Evolutionary conservation across 139 green algal genomes (phyloP).

Genomic region (Coelastrella sp.): DNA sequence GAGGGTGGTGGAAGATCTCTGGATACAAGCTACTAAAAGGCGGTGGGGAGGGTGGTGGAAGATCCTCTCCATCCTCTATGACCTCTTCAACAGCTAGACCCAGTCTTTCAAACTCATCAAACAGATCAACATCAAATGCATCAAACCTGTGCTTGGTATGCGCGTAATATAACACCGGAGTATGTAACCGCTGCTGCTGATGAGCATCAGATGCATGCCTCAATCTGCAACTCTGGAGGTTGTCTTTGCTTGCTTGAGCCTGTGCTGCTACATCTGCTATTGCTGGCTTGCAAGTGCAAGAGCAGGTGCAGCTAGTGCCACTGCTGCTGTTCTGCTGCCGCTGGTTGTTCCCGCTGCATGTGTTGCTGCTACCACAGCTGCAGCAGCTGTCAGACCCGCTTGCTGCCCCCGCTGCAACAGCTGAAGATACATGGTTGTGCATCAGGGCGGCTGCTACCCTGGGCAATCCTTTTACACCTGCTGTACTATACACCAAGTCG

Average conservation of each 20-base stretch:
- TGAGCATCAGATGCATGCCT: no score
- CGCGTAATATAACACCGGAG: conserved; percentile 38
- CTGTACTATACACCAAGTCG: conserved; percentile 34
- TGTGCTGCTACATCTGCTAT: not conserved
- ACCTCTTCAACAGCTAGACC: conserved; percentile 56
- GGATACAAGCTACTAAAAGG: conserved; percentile 48
- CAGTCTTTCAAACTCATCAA: conserved; percentile 29
- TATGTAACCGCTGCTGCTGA: not conserved
- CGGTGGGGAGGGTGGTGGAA: conserved; percentile 52
- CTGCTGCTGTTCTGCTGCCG: not conserved
- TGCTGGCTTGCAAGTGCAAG: not conserved
- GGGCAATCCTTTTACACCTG: conserved; percentile 8
- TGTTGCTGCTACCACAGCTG: not conserved
- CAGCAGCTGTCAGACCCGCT: not conserved
- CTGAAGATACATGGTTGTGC: not conserved
- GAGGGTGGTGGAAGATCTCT: conserved; percentile 46
- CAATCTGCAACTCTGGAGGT: no score
- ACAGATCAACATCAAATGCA: conserved; percentile 16
- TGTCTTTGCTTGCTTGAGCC: no score
- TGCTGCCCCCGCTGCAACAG: not conserved
- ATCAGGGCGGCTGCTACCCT: conserved; percentile 8
- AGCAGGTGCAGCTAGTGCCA: not conserved
- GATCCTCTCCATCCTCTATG: conserved; percentile 38
- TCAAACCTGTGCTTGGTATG: conserved; percentile 47
- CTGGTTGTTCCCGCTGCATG: not conserved